Base-by-base conservation (phyloP, 352 stramenopile species). In the Phytopythium oedochilum region DNA sequence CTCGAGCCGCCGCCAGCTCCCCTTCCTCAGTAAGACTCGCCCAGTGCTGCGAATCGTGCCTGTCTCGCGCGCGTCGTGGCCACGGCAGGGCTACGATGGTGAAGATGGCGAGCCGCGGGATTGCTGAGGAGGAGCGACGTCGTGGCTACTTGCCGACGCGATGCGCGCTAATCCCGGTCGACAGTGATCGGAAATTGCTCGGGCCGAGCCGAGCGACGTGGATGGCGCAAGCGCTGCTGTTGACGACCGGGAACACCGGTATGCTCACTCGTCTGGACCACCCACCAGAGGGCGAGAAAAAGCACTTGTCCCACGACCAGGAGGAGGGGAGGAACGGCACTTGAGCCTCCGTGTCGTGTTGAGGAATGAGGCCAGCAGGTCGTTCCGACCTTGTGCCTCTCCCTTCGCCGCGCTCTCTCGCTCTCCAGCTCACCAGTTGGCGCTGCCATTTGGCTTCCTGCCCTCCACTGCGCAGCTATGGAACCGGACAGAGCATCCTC, bases 1-100 rank as follows among this genome's bases (percentile, higher is more conserved):
- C 31, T 53, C 47, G 20, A 42, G 47, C 29, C 47, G 47, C 29
- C 31, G 47, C 47, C 28, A 38, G 47, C 20, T 53, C 28, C 29
- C 9, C 31, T 31, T 42, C 47, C 47, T 38, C n/a, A 42, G 47
- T 6, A 20, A 31, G 18, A n/a, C 7, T 3, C 10, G 47, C 23
- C 23, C 42, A 32, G 23, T 34, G 5, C 17, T 20, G 26, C 29
- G 47, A 20, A 53, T 32, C 18, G 17, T 40, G 32, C 28, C 26
- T 11, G 7, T 18, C 12, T 40, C 26, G 28, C 45, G 20, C 45
- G 29, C 18, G 47, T 39, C 18, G 17, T 28, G 29, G 9, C 17
- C 11, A 38, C 28, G 45, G 20, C 38, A 20, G 20, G 18, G 38
- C n/a, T 14, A 26, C 12, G 40, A n/a, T 26, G 20, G 6, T 25